Conservation (phyloP, 331 rosid genomes). For the Telfairia occidentalis region DNA sequence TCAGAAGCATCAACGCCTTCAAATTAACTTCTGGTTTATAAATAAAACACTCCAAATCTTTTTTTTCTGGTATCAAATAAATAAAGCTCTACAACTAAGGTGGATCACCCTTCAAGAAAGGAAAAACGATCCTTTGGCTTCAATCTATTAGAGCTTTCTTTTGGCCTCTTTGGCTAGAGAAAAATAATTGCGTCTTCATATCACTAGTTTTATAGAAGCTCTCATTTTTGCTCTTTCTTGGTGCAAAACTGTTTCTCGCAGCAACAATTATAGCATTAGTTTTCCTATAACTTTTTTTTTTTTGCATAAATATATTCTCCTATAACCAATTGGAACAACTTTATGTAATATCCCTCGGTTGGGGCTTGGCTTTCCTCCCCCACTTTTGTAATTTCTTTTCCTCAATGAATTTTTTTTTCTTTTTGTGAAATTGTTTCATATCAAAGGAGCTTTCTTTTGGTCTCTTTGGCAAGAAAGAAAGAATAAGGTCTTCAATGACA, state of each 20-base stretch:
- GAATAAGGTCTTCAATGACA: background rate
- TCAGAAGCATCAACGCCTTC: background rate
- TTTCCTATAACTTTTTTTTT: background rate
- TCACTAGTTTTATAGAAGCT: background rate
- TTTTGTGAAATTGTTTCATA: background rate
- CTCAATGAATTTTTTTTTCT: background rate
- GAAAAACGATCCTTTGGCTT: background rate
- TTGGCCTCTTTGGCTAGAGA: background rate
- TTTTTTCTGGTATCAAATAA: background rate
- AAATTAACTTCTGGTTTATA: background rate
- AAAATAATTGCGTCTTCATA: background rate
- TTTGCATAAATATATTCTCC: background rate
- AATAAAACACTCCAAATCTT: background rate
- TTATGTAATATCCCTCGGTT: background rate
- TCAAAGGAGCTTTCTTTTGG: background rate
- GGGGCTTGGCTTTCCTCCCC: background rate
- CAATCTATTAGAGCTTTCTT: background rate
- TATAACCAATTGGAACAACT: background rate
- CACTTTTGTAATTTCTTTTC: background rate
- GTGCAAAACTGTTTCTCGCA: background rate
- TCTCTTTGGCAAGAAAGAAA: too few relatives aligned
- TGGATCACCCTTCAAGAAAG: background rate
- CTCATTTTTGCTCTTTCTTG: background rate
- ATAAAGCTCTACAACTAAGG: background rate
- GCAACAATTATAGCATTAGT: background rate